phyloP scores from a whole-genome alignment of 2,329 filamentous ascomycete genomes.

The Byssochlamys sp. region DNA sequence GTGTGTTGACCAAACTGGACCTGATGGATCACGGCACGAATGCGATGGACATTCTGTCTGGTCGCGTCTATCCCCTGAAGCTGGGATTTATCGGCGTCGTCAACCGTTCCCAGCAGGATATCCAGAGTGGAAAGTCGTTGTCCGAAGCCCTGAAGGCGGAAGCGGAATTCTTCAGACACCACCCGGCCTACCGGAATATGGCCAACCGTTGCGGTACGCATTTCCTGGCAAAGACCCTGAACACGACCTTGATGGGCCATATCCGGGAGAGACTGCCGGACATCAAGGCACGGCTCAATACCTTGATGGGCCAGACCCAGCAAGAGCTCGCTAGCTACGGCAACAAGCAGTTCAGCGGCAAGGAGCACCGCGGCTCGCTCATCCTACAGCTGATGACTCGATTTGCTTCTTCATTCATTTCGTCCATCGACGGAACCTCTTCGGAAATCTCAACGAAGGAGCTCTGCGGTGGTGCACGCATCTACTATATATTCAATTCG shows the following conservation, averaged over 20 bases:
- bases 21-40: constrained; percentile 99
- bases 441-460: constrained; percentile 98
- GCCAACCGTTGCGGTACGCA: constrained; percentile 86
- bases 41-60: constrained; percentile 92
- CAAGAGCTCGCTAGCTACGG: constrained; percentile 97
- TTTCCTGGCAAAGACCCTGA: constrained; percentile 86
- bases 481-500: constrained; percentile 99
- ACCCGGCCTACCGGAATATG: constrained; percentile 95
- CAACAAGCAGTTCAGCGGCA: constrained; percentile 93
- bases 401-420: constrained; percentile 94
- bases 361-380: constrained; percentile 88
- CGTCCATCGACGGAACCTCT: constrained; percentile 95
- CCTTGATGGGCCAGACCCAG: constrained; percentile 98
- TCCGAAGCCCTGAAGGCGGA: constrained; percentile 82
- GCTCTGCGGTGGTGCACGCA: constrained; percentile 83
- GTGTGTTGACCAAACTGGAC: constrained; percentile 92
- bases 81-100: constrained; percentile 96
- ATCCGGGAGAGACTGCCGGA: constrained; percentile 92
- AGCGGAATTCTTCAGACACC: constrained; percentile 89
- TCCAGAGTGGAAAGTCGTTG: constrained; percentile 90
- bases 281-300: constrained; percentile 95
- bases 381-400: constrained; percentile 97
- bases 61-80: constrained; percentile 90
- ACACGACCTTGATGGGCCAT: constrained; percentile 88
- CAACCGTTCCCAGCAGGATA: constrained; percentile 96